A percentile compares a stretch with the other conserved stretches of the same genome.
phyloP scores from a whole-genome alignment of 2,329 filamentous ascomycete genomes.

The Davidsoniella neocaledoniae region DNA sequence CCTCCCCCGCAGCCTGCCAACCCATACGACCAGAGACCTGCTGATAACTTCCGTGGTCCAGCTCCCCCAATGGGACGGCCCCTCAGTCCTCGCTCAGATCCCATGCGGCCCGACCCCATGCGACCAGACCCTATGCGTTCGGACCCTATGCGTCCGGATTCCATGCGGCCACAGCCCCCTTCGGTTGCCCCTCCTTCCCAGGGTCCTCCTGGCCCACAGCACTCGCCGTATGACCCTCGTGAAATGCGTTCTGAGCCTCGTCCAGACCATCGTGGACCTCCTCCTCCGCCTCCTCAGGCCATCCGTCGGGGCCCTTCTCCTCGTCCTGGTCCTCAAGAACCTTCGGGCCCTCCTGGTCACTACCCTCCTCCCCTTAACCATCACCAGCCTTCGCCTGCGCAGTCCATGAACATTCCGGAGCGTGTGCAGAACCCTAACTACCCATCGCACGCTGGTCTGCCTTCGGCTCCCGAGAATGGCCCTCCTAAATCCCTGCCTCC shows the following conservation, averaged over 20 bases:
- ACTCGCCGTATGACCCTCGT: conserved; percentile 36
- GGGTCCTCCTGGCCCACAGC: conserved; percentile 29
- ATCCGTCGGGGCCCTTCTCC: not conserved
- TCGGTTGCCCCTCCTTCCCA: conserved; percentile 6
- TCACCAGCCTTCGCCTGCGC: conserved; percentile 20
- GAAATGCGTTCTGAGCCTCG: conserved; percentile 10
- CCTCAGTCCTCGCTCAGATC: conserved; percentile 61
- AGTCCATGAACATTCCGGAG: conserved; percentile 21
- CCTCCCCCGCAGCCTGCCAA: conserved; percentile 59
- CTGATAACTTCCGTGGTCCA: conserved; percentile 48
- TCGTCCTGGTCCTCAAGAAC: conserved; percentile 16
- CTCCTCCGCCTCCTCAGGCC: conserved; percentile 17
- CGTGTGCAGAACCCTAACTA: conserved; percentile 45
- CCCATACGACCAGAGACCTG: conserved; percentile 54
- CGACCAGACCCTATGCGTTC: too few species aligned
- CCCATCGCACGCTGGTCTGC: conserved; percentile 29
- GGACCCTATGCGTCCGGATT: conserved; percentile 32
- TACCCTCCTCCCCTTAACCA: conserved; percentile 21
- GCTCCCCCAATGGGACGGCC: conserved; percentile 52
- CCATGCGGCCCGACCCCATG: conserved; percentile 26
- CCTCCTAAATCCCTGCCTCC: conserved; percentile 29
- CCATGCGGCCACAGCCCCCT: conserved; percentile 3
- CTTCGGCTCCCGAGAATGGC: conserved; percentile 11
- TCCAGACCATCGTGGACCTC: conserved; percentile 19
- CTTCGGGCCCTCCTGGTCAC: conserved; percentile 32